Evolutionary conservation across 192 early-diverging fungal species (phyloP), one percentile per base, ranked within the genome.

Genomic region (Umbelopsis sp.): DNA sequence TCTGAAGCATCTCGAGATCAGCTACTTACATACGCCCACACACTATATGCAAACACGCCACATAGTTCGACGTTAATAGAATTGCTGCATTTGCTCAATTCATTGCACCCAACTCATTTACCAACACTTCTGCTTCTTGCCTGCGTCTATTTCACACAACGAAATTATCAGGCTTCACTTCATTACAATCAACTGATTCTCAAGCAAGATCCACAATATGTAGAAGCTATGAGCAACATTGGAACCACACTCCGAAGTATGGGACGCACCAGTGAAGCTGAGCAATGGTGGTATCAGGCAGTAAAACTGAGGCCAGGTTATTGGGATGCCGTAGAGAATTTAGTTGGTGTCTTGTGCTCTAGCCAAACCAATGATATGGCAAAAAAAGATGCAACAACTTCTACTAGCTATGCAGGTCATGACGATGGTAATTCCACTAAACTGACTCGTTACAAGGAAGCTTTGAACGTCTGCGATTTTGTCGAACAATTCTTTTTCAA

Each of bases 181-280:
- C 77, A 82, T 29, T 95, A 94, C 81, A 97, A 97, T 82, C 83
- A 93, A 53, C 75, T 83, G 5, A 97, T 97, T 52, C 86, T 97
- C 21, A 81, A 83, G 65, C 83, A 94, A 29, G 93, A 97, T 79
- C 88, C 91, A 26, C 84, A 89, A 67, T 96, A 95, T 79, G 93
- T 95, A 25, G 95, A 97, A 74, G 94, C 94, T 11, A 94, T 92
- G 87, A 93, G 89, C 52, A 96, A 97, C 76, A 90, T 97, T 68
- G 95, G 94, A 20, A 96, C 93, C 17, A 97, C 95, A 2, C 82
- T 94, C 73, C 87, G 93, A 32, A 92, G 89, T 65, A 87, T 92
- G 82, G 93, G 91, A 71, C 81, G 90, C 29, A 81, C 84, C 8
- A 45, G 80, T 1, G 88, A 93, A 68, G 94, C 95, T 14, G 95